Conservation (phyloP, 441 rosid genomes). For the Eruca vesicaria region DNA sequence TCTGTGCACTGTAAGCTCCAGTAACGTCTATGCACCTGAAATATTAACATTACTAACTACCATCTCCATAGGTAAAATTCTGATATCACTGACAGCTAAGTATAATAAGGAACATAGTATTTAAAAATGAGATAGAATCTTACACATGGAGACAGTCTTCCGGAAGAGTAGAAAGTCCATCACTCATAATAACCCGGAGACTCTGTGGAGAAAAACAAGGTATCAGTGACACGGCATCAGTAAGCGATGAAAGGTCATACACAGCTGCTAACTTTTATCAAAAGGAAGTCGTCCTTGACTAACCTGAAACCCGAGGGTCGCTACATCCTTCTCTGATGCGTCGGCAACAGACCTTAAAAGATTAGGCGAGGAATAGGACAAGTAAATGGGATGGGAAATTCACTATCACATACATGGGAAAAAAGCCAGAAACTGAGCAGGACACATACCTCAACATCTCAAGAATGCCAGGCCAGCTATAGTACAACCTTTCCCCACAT, state of each 20-base stretch:
- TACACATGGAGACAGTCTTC: slow-evolving; percentile 85
- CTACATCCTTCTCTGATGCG: slow-evolving; percentile 92
- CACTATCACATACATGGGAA: not conserved
- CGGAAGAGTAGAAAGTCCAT: slow-evolving; percentile 88
- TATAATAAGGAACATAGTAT: slow-evolving; percentile 3
- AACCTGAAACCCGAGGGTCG: slow-evolving; percentile 96
- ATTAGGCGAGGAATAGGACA: slow-evolving; percentile 18
- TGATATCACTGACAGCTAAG: slow-evolving; percentile 13
- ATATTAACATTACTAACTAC: slow-evolving; percentile 27
- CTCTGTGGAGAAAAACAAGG: slow-evolving; percentile 50
- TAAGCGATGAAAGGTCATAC: slow-evolving; percentile 1
- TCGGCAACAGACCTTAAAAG: slow-evolving; percentile 87
- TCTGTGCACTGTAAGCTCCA: slow-evolving; percentile 97
- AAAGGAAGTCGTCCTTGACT: slow-evolving; percentile 34
- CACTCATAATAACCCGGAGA: slow-evolving; percentile 91
- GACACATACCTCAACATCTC: slow-evolving; percentile 82
- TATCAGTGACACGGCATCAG: slow-evolving; percentile 9
- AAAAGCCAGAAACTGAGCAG: not conserved
- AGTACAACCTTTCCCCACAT: slow-evolving; percentile 84
- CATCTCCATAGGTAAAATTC: slow-evolving; percentile 1
- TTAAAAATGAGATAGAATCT: slow-evolving; percentile 34
- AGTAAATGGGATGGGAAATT: slow-evolving; percentile 5
- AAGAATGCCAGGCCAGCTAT: slow-evolving; percentile 93
- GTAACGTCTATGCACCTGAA: slow-evolving; percentile 97
- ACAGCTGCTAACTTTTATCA: not conserved